Percentiles rank a stretch among this genome's conserved stretches.
These are phyloP conservation scores for Chrysochromulina parva DNA, from an alignment of 78 protist genomes.

Conservation along the genomic window DNA sequence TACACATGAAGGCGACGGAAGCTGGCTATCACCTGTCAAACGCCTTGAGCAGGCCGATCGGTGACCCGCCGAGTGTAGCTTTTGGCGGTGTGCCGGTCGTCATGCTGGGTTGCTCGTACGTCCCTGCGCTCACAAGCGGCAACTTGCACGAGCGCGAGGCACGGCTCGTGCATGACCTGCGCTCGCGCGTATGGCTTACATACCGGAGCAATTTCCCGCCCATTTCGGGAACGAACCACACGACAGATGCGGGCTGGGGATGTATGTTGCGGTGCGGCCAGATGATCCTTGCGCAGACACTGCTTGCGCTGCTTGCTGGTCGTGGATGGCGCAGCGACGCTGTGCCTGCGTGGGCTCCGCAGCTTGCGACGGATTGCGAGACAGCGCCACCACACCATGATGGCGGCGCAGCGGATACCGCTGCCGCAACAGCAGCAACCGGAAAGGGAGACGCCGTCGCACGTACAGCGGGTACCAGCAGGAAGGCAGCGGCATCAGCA, in stretches of 20 bases:
- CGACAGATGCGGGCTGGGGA: constrained; percentile 51
- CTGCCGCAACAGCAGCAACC: background rate
- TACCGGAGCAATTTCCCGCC: background rate
- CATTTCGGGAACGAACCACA: background rate
- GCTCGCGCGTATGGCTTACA: constrained; percentile 9
- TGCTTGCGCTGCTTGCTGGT: background rate
- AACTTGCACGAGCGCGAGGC: too few relatives aligned
- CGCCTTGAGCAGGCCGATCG: too few relatives aligned
- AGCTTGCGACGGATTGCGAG: too few relatives aligned
- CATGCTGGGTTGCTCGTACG: too few relatives aligned
- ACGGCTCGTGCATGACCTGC: background rate
- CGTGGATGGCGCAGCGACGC: background rate
- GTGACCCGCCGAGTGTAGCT: too few relatives aligned
- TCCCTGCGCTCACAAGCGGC: too few relatives aligned
- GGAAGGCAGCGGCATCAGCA: too few relatives aligned
- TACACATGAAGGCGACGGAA: too few relatives aligned
- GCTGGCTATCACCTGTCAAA: too few relatives aligned
- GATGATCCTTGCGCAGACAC: constrained; percentile 28
- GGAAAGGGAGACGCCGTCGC: background rate
- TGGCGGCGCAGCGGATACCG: background rate
- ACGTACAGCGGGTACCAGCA: too few relatives aligned
- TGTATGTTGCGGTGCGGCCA: constrained; percentile 51
- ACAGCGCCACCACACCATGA: background rate
- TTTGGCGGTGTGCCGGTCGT: too few relatives aligned
- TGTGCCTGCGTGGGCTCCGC: too few relatives aligned